Evolutionary conservation across 306 rosid genomes (phyloP).

Genomic region (Echinosophora koreensis): DNA sequence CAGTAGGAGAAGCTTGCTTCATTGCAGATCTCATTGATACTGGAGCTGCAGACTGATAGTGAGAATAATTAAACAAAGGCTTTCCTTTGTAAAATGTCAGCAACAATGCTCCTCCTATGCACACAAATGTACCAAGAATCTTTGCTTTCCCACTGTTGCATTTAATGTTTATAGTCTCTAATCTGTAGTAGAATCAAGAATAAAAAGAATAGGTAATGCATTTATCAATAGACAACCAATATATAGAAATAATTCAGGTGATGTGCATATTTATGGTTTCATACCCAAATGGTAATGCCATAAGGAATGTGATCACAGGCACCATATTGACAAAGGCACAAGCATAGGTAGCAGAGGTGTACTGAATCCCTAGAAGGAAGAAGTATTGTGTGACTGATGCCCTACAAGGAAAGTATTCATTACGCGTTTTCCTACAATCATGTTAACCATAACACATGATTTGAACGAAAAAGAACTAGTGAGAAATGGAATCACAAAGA

Average conservation of each 20-base stretch:
- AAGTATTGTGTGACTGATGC: constrained; percentile 71
- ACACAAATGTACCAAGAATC: constrained; percentile 62
- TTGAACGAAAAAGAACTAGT: neutral
- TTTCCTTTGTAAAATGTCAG: constrained; percentile 64
- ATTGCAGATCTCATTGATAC: constrained; percentile 39
- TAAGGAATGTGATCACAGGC: constrained; percentile 70
- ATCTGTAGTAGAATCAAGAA: constrained; percentile 40
- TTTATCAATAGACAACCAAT: neutral
- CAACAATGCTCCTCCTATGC: constrained; percentile 59
- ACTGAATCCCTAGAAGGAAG: constrained; percentile 75
- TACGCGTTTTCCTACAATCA: neutral
- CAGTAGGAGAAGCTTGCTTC: constrained; percentile 24
- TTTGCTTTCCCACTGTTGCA: constrained; percentile 71
- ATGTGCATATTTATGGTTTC: constrained; percentile 8
- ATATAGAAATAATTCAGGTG: neutral
- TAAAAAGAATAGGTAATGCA: neutral
- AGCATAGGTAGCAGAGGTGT: constrained; percentile 77
- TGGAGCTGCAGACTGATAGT: constrained; percentile 11
- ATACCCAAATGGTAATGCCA: constrained; percentile 80
- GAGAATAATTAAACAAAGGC: constrained; percentile 47
- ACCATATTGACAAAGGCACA: constrained; percentile 77
- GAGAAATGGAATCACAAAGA: constrained; percentile 6
- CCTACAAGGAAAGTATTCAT: constrained; percentile 40
- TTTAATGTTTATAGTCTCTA: constrained; percentile 65
- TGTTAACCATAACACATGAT: neutral